These are phyloP conservation scores for Monosporozyma aquatica DNA, from an alignment of 805 yeast genomes.

Conservation along the genomic window DNA sequence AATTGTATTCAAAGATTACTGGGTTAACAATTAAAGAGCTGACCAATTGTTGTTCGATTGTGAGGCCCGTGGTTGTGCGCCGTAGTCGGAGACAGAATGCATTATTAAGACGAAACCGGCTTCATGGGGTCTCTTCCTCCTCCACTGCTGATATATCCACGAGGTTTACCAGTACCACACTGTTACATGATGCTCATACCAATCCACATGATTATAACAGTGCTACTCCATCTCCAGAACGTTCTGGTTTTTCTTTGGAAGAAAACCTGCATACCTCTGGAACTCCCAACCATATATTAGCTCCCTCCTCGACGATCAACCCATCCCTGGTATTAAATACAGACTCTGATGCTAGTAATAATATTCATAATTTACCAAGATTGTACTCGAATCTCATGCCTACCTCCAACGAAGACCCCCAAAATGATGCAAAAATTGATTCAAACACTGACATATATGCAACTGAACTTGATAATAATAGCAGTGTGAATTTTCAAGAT, in stretches of 20 bases:
- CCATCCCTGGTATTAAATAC: neutral
- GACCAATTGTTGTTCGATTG: slow-evolving; percentile 19
- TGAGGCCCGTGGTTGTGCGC: slow-evolving; percentile 18
- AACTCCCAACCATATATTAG: no score
- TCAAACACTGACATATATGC: no score
- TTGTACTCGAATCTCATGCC: neutral
- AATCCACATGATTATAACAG: neutral
- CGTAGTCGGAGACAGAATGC: slow-evolving; percentile 11
- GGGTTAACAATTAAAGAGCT: slow-evolving; percentile 19
- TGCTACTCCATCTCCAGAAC: slow-evolving; percentile 1
- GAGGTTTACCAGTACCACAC: neutral
- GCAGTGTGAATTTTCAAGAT: neutral
- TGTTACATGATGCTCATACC: neutral
- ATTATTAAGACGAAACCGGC: slow-evolving; percentile 1
- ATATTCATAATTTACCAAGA: neutral
- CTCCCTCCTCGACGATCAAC: neutral
- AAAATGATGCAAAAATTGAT: no score
- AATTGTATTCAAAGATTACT: slow-evolving; percentile 13
- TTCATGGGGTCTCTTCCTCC: neutral
- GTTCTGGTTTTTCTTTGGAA: no score
- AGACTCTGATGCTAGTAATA: neutral
- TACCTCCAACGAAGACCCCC: neutral
- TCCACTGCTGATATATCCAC: neutral
- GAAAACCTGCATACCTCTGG: no score
- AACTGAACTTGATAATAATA: neutral